Evolutionary conservation across 306 rosid species (phyloP), one percentile per base, ranked within the genome.

Genomic region (Rosa persica): DNA sequence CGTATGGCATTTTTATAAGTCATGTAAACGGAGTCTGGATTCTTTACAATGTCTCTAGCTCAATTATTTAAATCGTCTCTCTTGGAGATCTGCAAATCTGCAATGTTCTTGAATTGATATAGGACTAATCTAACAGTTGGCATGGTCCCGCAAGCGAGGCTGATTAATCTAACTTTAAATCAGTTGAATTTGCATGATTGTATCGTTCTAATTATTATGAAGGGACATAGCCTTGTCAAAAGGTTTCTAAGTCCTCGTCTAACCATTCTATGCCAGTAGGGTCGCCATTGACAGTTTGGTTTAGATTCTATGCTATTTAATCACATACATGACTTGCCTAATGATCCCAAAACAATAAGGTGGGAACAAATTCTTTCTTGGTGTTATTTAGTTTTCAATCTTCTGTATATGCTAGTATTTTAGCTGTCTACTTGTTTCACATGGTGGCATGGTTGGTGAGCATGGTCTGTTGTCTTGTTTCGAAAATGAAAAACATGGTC

Each of bases 1-100:
- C 78, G 48, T 82, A 75, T 85, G 73, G 89, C 87, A 76, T 72
- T 76, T 87, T 84, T 83, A 58, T 77, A 49, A 76, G 79, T 70
- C 70, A 57, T 77, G 73, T 43, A 83, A 78, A 80, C 82, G 51
- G 57, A 78, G 82, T 87, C 16, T 75, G 85, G 83, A 81, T 88
- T 82, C 74, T 81, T 85, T 83, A 67, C 57, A 69, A 70, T 79
- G 67, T 78, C 76, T 87, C 23, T 60, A 46, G 70, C 38, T 17
- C 30, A 57, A 57, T 40, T 52, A 57, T 40, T 74, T 67, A 46
- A 52, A 17, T 80, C 38, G 19, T 76, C 48, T 42, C 70, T 61
- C 47, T 80, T 80, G 62, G 73, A 80, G 75, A 62, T 36, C 51
- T 42, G 48, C 70, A 74, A 54, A 62, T 36, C 51, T 42, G 48